These are phyloP conservation scores for Phialocephala sp. DNA, from an alignment of 2,329 filamentous ascomycete genomes.

Conservation along the genomic window DNA sequence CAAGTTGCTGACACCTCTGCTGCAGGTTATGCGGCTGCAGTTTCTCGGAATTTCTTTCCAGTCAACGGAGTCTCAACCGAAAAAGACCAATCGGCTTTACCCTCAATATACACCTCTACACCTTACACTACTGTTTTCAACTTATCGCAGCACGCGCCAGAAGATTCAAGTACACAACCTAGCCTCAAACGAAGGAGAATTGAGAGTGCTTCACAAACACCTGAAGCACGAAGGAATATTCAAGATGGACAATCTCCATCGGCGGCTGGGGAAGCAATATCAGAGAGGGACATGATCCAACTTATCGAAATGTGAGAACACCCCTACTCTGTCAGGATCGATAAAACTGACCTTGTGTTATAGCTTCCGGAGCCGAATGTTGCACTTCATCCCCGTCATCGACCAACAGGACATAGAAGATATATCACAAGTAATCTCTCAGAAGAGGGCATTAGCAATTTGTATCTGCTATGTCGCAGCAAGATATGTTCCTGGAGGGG, in stretches of 20 bases:
- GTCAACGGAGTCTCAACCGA: background rate
- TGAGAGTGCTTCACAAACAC: background rate
- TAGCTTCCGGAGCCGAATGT: conserved; percentile 16
- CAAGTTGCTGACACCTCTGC: background rate
- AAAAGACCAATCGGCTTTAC: conserved; percentile 4
- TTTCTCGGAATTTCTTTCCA: conserved; percentile 3
- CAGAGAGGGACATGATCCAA: conserved; percentile 22
- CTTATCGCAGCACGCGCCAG: background rate
- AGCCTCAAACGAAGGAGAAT: conserved; percentile 13
- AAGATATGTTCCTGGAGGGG: conserved; percentile 23
- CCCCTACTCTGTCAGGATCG: background rate
- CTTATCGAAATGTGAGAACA: conserved; percentile 23
- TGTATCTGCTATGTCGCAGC: conserved; percentile 28
- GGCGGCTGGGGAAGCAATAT: background rate
- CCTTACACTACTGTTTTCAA: conserved; percentile 8
- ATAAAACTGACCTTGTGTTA: background rate
- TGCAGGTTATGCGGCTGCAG: background rate
- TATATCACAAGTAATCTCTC: conserved; percentile 8
- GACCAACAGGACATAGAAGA: conserved; percentile 18
- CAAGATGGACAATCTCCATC: background rate
- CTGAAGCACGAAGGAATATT: background rate
- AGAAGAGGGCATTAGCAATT: conserved; percentile 16
- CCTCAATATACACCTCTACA: conserved; percentile 7
- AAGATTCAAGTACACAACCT: background rate
- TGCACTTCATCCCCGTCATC: conserved; percentile 23